phyloP scores from a whole-genome alignment of 805 yeast genomes.

The Saccharomycopsis olivae region DNA sequence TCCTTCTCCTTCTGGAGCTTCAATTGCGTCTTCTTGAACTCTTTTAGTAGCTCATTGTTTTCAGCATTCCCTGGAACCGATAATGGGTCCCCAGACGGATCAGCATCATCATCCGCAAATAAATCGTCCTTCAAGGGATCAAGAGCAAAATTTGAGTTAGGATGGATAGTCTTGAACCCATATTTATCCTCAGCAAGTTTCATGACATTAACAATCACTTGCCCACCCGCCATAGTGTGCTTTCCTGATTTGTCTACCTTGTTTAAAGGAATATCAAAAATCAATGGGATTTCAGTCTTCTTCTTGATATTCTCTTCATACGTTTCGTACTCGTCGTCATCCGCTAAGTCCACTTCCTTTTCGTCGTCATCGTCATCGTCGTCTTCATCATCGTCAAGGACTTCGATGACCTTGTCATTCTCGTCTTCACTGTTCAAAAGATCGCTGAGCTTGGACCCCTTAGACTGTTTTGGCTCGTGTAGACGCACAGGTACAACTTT shows the following conservation, averaged over 20 bases:
- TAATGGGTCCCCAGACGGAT: not conserved
- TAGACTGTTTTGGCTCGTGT: not conserved
- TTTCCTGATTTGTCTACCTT: slow-evolving; percentile 27
- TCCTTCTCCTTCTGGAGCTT: slow-evolving; percentile 32
- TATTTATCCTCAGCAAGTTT: slow-evolving; percentile 74
- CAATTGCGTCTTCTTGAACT: slow-evolving; percentile 20
- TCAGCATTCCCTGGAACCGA: slow-evolving; percentile 2
- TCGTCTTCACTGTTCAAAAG: slow-evolving; percentile 13
- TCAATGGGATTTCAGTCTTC: slow-evolving; percentile 38
- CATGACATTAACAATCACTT: slow-evolving; percentile 60
- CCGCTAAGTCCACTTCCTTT: slow-evolving; percentile 10
- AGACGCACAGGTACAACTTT: not conserved
- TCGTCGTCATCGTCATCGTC: slow-evolving; percentile 14
- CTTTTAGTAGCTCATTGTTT: slow-evolving; percentile 16
- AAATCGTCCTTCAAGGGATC: too few relatives aligned
- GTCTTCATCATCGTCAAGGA: slow-evolving; percentile 11
- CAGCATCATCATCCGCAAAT: slow-evolving; percentile 36
- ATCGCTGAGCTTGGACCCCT: slow-evolving; percentile 5
- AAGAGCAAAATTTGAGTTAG: slow-evolving; percentile 48
- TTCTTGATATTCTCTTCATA: slow-evolving; percentile 9
- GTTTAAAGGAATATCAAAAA: slow-evolving; percentile 42
- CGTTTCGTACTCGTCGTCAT: slow-evolving; percentile 13
- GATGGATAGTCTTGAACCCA: slow-evolving; percentile 67
- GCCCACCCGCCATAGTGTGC: slow-evolving; percentile 21
- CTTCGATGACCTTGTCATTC: slow-evolving; percentile 5